A percentile compares a stretch with the other conserved stretches of the same genome.
Conservation (phyloP, 2,329 filamentous ascomycete genomes). For the Penicillium brevicompactum region DNA sequence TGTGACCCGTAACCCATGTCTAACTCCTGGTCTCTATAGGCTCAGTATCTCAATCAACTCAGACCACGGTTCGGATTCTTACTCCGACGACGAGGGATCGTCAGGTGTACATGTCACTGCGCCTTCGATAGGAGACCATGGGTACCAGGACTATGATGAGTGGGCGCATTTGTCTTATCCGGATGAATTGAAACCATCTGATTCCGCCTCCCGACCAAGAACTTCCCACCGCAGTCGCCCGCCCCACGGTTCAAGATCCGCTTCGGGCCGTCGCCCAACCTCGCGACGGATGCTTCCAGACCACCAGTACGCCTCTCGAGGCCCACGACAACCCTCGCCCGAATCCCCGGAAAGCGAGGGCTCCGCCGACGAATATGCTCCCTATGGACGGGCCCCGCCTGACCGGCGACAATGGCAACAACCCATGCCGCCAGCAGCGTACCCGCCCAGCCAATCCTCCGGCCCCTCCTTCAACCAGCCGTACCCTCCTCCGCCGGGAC, state of each 20-base stretch:
- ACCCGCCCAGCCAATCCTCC: conserved; percentile 44
- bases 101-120: conserved; percentile 48
- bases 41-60: conserved; percentile 48
- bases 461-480: conserved; percentile 38
- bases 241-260: conserved; percentile 39
- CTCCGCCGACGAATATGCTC: conserved; percentile 62
- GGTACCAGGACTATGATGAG: conserved; percentile 42
- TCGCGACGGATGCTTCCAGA: conserved; percentile 40
- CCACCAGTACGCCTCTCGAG: conserved; percentile 40
- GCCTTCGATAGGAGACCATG: conserved; percentile 45
- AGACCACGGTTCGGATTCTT: conserved; percentile 42
- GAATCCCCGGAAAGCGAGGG: conserved; percentile 65
- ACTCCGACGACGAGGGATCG: conserved; percentile 49
- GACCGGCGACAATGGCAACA: conserved; percentile 35
- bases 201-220: conserved; percentile 49
- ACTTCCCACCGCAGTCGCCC: conserved; percentile 45
- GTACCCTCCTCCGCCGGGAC: conserved; percentile 32
- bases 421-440: conserved; percentile 33
- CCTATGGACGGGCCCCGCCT: conserved; percentile 43
- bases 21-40: conserved; percentile 23
- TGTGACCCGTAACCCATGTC: not conserved
- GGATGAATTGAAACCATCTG: conserved; percentile 50
- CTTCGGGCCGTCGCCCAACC: conserved; percentile 40
- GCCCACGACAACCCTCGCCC: conserved; percentile 50
- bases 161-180: conserved; percentile 46